These are phyloP conservation scores for Cardamine occulta DNA, from an alignment of 345 rosid species.

Conservation along the genomic window DNA sequence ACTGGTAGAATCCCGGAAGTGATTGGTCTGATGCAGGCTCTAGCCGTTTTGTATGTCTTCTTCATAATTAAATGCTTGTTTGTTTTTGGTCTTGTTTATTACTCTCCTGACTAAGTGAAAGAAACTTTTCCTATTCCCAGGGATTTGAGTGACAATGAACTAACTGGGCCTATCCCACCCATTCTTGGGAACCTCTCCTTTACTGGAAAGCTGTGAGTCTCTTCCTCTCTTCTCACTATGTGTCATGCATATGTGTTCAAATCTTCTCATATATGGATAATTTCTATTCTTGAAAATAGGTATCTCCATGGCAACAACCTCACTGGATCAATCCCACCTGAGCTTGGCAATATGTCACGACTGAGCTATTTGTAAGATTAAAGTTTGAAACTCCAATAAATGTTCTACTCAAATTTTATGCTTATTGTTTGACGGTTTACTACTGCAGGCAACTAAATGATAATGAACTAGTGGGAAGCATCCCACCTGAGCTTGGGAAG, in stretches of 20 bases:
- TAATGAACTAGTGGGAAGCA: conserved; percentile 67
- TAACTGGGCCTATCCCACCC: conserved; percentile 79
- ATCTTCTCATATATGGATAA: not conserved
- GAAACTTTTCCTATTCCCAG: conserved; percentile 38
- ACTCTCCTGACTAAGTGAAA: not conserved
- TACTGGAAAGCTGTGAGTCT: conserved; percentile 84
- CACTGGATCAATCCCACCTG: conserved; percentile 84
- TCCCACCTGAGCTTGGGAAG: conserved; percentile 96
- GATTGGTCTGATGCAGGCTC: conserved; percentile 95
- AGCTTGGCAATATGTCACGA: conserved; percentile 94
- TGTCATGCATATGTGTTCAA: not conserved
- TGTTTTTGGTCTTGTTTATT: not conserved
- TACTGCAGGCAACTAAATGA: conserved; percentile 75
- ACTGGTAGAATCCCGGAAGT: conserved; percentile 87
- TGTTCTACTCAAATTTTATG: not conserved
- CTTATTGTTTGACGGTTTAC: not conserved
- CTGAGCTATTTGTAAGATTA: conserved; percentile 86
- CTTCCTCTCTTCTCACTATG: not conserved
- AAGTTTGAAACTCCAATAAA: not conserved
- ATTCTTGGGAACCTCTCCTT: conserved; percentile 92
- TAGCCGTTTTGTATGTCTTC: conserved; percentile 81
- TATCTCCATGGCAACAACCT: conserved; percentile 95
- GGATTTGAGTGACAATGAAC: conserved; percentile 89
- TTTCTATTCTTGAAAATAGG: conserved; percentile 44
- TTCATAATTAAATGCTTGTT: not conserved